Evolutionary conservation across 2,329 filamentous ascomycete genomes (phyloP).

Genomic region (Immersiporthe knoxdaviesiana): DNA sequence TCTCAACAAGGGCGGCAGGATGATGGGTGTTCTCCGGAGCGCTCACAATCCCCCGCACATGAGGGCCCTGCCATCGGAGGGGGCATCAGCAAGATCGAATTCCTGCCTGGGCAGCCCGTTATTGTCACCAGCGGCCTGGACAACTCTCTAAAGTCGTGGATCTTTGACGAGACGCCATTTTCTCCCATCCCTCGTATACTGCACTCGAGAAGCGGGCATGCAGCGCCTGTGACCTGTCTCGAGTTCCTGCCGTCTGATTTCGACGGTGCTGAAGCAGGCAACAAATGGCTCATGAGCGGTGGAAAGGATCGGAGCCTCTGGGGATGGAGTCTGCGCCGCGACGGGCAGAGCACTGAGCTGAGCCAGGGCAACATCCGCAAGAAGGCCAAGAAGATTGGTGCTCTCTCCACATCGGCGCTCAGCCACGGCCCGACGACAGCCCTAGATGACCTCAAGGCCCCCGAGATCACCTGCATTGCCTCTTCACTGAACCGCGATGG

Average conservation of each 20-base stretch:
- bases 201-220: slow-evolving; percentile 86
- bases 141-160: slow-evolving; percentile 94
- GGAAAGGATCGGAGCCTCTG: slow-evolving; percentile 89
- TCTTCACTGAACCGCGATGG: slow-evolving; percentile 93
- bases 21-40: slow-evolving; percentile 83
- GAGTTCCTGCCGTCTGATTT: slow-evolving; percentile 86
- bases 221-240: slow-evolving; percentile 79
- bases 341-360: slow-evolving; percentile 90
- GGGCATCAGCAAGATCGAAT: slow-evolving; percentile 86
- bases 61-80: slow-evolving; percentile 63
- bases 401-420: slow-evolving; percentile 61
- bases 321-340: slow-evolving; percentile 93
- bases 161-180: slow-evolving; percentile 91
- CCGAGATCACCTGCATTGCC: slow-evolving; percentile 88
- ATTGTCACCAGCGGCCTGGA: slow-evolving; percentile 89
- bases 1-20: slow-evolving; percentile 82
- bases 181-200: slow-evolving; percentile 83
- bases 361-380: slow-evolving; percentile 88
- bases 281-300: slow-evolving; percentile 93
- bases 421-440: slow-evolving; percentile 64
- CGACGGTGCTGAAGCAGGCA: slow-evolving; percentile 83
- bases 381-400: slow-evolving; percentile 86
- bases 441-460: slow-evolving; percentile 80
- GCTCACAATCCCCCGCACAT: slow-evolving; percentile 78
- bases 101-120: slow-evolving; percentile 85